Evolutionary conservation across 2,329 filamentous ascomycete species (phyloP), one percentile per base, ranked within the genome.

Genomic region (Talaromyces sp.): DNA sequence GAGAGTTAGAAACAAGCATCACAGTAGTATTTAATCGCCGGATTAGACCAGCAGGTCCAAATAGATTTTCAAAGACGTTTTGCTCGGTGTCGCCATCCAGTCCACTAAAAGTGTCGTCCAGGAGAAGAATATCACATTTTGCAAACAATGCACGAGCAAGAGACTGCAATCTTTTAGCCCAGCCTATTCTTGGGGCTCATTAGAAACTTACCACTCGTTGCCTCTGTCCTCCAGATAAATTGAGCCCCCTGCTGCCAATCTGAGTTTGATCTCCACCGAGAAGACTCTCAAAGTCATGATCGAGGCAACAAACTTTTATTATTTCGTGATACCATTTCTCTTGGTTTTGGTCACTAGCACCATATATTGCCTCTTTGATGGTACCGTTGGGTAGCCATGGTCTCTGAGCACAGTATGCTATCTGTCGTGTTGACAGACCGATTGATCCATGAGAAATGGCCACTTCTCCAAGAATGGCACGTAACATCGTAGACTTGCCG

Each of bases 161-260:
- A 50, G 54, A 26, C 59, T 61, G 7, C n/a, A 57, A 38, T 5
- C 12, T 8, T 9, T 46, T 48, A 41, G 29, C 7, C 31, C 11
- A 41, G 26, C 31, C 11, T 29, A 52, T 51, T 21, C 31, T 8
- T 35, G 31, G 29, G 7, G 32, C 12, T n/a, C 1, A 17, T 8
- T 26, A 27, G 26, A 38, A 31, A 70, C 71, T 48, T 65, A 74
- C 78, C 63, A 83, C 76, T 56, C 81, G 75, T 61, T 82, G 79
- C 62, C 76, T 81, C 63, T 83, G 81, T 10, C 81, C 81, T 26
- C 81, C 81, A 67, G 80, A 82, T 46, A 83, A 71, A 26, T 77
- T 74, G 56, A 80, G 74, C 41, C 81, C 81, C 64, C 79, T 79
- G 64, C 77, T 82, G 17, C 80, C 81, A 61, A 81, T 77, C 31